These are phyloP conservation scores for Zelopaecilomyces penicillatus DNA, from an alignment of 2,329 filamentous ascomycete genomes.

Conservation along the genomic window DNA sequence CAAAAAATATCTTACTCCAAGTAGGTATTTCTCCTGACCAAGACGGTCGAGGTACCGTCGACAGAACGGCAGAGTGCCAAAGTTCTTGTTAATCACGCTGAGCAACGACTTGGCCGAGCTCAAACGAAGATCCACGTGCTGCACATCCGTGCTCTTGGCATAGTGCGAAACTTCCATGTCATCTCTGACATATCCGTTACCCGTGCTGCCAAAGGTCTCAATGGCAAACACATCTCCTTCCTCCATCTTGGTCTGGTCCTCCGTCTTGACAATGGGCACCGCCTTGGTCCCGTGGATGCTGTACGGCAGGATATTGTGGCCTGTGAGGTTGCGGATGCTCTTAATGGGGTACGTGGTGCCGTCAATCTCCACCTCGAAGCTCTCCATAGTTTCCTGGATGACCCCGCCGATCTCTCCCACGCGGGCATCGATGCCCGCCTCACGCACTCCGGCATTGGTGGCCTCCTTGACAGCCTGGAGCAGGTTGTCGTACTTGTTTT, in stretches of 20 bases:
- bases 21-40: slow-evolving; percentile 89
- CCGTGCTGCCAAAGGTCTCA: slow-evolving; percentile 91
- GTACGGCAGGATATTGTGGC: slow-evolving; percentile 83
- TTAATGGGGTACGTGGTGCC: slow-evolving; percentile 74
- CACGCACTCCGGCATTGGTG: slow-evolving; percentile 72
- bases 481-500: slow-evolving; percentile 66
- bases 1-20: slow-evolving; percentile 55
- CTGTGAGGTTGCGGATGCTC: slow-evolving; percentile 77
- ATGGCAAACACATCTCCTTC: slow-evolving; percentile 94
- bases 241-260: slow-evolving; percentile 92
- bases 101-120: slow-evolving; percentile 78
- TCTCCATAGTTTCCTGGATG: slow-evolving; percentile 90
- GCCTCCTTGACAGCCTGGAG: slow-evolving; percentile 66
- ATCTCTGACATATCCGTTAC: slow-evolving; percentile 78
- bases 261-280: slow-evolving; percentile 85
- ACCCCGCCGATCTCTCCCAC: slow-evolving; percentile 75
- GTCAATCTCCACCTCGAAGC: slow-evolving; percentile 78
- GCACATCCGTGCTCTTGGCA: slow-evolving; percentile 62
- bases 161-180: slow-evolving; percentile 91
- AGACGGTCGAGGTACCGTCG: slow-evolving; percentile 83
- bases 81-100: slow-evolving; percentile 91
- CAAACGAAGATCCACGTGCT: slow-evolving; percentile 67
- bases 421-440: slow-evolving; percentile 86
- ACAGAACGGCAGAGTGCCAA: slow-evolving; percentile 86
- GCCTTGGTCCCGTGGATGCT: slow-evolving; percentile 89